Percentiles rank a stretch among this genome's conserved stretches.
These are phyloP conservation scores for Xanthoconium separans DNA, from an alignment of 1,284 basidiomycete genomes.

Conservation along the genomic window DNA sequence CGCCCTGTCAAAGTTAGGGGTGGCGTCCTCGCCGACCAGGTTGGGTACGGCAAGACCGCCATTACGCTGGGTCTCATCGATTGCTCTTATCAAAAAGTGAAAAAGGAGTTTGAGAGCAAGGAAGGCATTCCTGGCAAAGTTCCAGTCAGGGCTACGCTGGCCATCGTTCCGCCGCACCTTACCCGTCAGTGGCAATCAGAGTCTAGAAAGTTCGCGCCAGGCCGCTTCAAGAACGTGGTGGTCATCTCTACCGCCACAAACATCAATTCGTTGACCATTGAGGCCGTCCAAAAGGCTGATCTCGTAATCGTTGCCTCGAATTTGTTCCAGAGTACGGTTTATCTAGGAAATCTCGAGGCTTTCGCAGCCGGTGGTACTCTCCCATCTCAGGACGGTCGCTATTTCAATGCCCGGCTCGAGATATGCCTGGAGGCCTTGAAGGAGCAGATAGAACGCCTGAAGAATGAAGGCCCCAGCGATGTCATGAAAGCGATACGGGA, in stretches of 20 bases:
- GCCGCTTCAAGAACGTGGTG: slow-evolving; percentile 62
- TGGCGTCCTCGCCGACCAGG: slow-evolving; percentile 93
- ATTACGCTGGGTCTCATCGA: slow-evolving; percentile 90
- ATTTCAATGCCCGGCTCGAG: slow-evolving; percentile 81
- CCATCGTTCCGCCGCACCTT: slow-evolving; percentile 88
- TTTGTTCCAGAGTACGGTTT: slow-evolving; percentile 76
- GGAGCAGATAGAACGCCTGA: slow-evolving; percentile 66
- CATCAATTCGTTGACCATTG: slow-evolving; percentile 75
- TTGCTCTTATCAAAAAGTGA: slow-evolving; percentile 57
- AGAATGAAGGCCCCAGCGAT: slow-evolving; percentile 57
- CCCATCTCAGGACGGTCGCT: slow-evolving; percentile 75
- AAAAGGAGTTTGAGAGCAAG: slow-evolving; percentile 55
- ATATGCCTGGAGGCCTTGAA: slow-evolving; percentile 57
- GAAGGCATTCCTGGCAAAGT: slow-evolving; percentile 66
- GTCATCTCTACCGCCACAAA: slow-evolving; percentile 72
- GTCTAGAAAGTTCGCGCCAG: slow-evolving; percentile 76
- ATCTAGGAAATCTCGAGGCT: slow-evolving; percentile 73
- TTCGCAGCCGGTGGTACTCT: slow-evolving; percentile 68
- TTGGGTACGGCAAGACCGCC: slow-evolving; percentile 96
- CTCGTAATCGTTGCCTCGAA: slow-evolving; percentile 87
- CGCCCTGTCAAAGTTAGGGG: slow-evolving; percentile 77
- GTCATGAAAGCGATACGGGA: slow-evolving; percentile 64
- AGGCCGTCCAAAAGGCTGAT: slow-evolving; percentile 79
- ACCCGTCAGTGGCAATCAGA: slow-evolving; percentile 90
- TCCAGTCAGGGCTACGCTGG: slow-evolving; percentile 74